Base-by-base conservation (phyloP, 306 rosid genomes). In the Quillaja saponaria region DNA sequence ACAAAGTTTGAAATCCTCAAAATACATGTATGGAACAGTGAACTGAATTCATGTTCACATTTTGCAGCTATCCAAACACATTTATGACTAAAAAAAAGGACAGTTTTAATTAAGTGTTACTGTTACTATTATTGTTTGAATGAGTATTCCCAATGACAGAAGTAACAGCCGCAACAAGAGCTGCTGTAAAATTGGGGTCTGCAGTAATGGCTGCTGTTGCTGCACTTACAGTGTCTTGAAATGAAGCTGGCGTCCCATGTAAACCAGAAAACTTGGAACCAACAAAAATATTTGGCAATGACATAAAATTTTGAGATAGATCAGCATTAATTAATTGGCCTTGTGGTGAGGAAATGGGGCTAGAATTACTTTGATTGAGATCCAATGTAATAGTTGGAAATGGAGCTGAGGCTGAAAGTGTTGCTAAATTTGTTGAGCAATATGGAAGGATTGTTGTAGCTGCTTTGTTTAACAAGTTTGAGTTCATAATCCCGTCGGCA, bases 351-450 rank as follows among this genome's bases (percentile, higher is more conserved):
- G n/a, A n/a, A n/a, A n/a, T n/a, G n/a, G n/a, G n/a, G n/a, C n/a
- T n/a, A n/a, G n/a, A n/a, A 7, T 75, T 34, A 8, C 38, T 15
- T 28, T 73, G 67, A 46, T 85, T 84, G 71, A 87, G 95, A 14
- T 87, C 95, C 6, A 87, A 62, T 5, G 86, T 87, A 63, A 87
- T 82, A 3, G 91, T 87, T 1, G 95, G 95, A 69, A 87, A 87
- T 54, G 95, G 95, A 0, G 95, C 85, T 58, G 91, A 82, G 40
- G 88, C 83, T 8, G 95, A 82, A 35, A 87, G 85, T 6, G 88
- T 82, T 1, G 88, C 86, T 45, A 84, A 58, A 74, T 66, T 77
- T 6, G 77, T 77, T 16, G 86, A 65, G 18, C 57, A n/a, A n/a
- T n/a, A 42, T 0, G 74, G 69, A 17, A 74, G 65, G 18, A 8